Base-by-base conservation (phyloP, 805 yeast species). In the Yarrowia sp. region DNA sequence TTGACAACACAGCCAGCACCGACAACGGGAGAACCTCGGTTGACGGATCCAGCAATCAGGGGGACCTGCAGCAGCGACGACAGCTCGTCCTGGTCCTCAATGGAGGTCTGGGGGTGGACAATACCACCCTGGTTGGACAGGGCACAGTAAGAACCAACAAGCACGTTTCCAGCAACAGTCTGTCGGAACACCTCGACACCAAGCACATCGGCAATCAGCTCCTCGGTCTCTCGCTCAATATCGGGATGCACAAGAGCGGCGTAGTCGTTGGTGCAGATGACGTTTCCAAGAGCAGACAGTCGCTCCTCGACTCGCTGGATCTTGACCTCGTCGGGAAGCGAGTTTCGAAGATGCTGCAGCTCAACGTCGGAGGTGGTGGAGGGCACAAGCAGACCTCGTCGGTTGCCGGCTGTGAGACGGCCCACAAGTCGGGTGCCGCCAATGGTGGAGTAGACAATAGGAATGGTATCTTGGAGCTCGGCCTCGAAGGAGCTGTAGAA, bases 101-200 rank as follows among this genome's bases (percentile, higher is more conserved):
- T 88, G 43, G 96, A 88, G 50, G 99, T 96, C 79, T 92, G 97
- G 48, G 99, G 98, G 80, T 95, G 99, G 67, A 95, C 99, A 73
- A 95, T 84, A 72, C 98, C 99, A 79, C 99, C 99, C 80, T 93
- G 97, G 82, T 95, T 95, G 53, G 97, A 90, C 73, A 95, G 84
- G 32, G 97, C 82, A 81, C 98, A 94, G 82, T 95, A 95, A 8
- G 97, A 90, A 69, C 99, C 99, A 68, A 95, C 99, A 71, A 95
- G 85, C 70, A 95, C 98, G 80, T 95, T 94, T 74, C 98, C 98
- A 14, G 99, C 98, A 75, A 95, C 93, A 59, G 99, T 95, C 81
- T 95, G 99, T 83, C 98, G 89, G 86, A 95, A 95, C 56, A 95
- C 99, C 82, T 95, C 99, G 67, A 95, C 99, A 70, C 99, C 99